phyloP scores from a whole-genome alignment of 2,329 filamentous ascomycete species.

The Calonectria henricotiae region DNA sequence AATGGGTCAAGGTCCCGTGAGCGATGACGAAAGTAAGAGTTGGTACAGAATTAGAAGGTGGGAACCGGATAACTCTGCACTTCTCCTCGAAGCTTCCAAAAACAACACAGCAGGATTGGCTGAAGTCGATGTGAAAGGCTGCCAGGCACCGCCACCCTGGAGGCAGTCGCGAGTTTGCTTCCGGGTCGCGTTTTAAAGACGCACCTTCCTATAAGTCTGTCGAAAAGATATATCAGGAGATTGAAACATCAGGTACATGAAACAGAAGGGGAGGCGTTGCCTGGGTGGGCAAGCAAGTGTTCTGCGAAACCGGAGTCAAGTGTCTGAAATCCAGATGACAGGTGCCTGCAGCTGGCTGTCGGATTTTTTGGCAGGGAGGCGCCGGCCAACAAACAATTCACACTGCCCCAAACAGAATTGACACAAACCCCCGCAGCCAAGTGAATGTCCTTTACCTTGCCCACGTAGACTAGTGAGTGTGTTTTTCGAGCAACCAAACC shows the following conservation, averaged over 20 bases:
- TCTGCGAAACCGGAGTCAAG: conserved; percentile 3
- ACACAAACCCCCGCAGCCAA: not conserved
- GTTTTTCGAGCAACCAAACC: not conserved
- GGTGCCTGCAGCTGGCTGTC: conserved; percentile 44
- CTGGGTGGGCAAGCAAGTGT: not conserved
- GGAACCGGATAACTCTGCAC: conserved; percentile 30
- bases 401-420: not conserved
- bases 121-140: not conserved
- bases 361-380: conserved; percentile 31
- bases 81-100: conserved; percentile 29
- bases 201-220: conserved; percentile 5
- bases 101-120: conserved; percentile 4
- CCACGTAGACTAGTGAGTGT: not conserved
- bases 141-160: conserved; percentile 9
- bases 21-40: conserved; percentile 39
- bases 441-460: conserved; percentile 1
- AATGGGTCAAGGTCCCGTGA: not conserved
- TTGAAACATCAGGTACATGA: not conserved
- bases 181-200: not conserved
- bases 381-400: conserved; percentile 9
- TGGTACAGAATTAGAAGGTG: conserved; percentile 35
- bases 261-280: not conserved
- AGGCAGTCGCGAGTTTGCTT: not conserved
- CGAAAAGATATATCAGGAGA: not conserved
- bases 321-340: conserved; percentile 29